A percentile compares a stretch with the other conserved stretches of the same genome.
phyloP scores from a whole-genome alignment of 805 yeast species.

The Yarrowia yakushimensis region DNA sequence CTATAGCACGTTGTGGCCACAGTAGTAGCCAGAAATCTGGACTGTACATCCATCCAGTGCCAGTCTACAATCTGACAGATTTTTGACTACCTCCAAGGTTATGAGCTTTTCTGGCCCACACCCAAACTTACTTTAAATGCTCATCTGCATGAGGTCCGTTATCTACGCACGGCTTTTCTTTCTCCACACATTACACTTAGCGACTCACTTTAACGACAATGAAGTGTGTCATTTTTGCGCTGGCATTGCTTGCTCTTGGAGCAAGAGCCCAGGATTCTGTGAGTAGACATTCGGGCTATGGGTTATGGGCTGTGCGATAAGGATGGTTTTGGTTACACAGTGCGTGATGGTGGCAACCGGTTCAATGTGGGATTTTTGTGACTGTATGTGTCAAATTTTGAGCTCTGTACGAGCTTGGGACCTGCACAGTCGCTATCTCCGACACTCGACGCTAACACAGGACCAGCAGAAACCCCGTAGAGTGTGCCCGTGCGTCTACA shows the following conservation, averaged over 20 bases:
- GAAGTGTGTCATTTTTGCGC: constrained; percentile 21
- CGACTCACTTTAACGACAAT: neutral
- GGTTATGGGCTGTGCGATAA: neutral
- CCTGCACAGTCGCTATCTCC: no score
- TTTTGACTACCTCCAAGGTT: neutral
- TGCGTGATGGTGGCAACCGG: no score
- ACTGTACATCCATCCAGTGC: neutral
- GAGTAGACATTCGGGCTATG: neutral
- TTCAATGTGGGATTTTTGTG: no score
- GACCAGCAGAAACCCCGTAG: constrained; percentile 54
- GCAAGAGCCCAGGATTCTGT: constrained; percentile 31
- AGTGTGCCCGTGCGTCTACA: constrained; percentile 86
- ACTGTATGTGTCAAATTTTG: no score
- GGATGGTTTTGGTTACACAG: no score
- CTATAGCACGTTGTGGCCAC: no score
- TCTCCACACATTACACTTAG: neutral
- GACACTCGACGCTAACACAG: constrained; percentile 36
- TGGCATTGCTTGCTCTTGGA: constrained; percentile 26
- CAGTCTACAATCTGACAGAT: neutral
- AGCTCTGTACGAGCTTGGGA: no score
- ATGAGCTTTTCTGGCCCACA: neutral
- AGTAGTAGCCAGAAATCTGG: no score
- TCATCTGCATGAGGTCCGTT: neutral
- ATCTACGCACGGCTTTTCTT: neutral
- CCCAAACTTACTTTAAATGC: constrained; percentile 12